Conservation (phyloP, 768 basidiomycete genomes). For the Termitomyces sp. region DNA sequence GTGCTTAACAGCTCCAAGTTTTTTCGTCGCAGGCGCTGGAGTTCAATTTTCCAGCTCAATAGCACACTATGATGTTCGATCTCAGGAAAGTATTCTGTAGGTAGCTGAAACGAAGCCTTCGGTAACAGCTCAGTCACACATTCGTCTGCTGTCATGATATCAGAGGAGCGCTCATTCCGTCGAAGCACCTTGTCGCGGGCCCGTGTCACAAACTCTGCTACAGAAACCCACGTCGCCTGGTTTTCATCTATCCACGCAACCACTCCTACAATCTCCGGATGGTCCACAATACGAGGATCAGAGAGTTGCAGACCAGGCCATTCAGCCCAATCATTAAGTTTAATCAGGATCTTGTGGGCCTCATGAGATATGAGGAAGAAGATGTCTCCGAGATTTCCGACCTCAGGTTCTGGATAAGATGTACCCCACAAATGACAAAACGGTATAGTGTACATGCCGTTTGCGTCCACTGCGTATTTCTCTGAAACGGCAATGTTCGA, state of each 20-base stretch:
- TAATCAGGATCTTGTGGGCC: not conserved
- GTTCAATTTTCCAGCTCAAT: too few relatives aligned
- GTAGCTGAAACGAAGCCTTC: too few relatives aligned
- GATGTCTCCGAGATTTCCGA: not conserved
- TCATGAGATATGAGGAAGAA: not conserved
- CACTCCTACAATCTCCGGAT: not conserved
- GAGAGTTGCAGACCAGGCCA: not conserved
- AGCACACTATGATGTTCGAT: too few relatives aligned
- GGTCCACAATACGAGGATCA: not conserved
- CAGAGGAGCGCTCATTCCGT: not conserved
- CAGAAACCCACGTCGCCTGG: not conserved
- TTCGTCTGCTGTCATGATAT: not conserved
- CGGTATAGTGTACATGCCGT: not conserved
- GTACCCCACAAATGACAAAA: slow-evolving; percentile 1
- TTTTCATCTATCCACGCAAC: slow-evolving; percentile 1
- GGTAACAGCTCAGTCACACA: not conserved
- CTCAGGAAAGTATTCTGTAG: too few relatives aligned
- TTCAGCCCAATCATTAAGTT: not conserved
- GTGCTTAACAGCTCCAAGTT: too few relatives aligned
- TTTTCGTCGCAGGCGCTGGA: too few relatives aligned
- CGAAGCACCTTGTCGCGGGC: not conserved
- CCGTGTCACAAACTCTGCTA: not conserved
- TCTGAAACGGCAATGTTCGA: not conserved
- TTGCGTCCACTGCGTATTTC: not conserved
- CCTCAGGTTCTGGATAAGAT: not conserved